Base-by-base conservation (phyloP, 306 rosid species). In the Betula pendula region DNA sequence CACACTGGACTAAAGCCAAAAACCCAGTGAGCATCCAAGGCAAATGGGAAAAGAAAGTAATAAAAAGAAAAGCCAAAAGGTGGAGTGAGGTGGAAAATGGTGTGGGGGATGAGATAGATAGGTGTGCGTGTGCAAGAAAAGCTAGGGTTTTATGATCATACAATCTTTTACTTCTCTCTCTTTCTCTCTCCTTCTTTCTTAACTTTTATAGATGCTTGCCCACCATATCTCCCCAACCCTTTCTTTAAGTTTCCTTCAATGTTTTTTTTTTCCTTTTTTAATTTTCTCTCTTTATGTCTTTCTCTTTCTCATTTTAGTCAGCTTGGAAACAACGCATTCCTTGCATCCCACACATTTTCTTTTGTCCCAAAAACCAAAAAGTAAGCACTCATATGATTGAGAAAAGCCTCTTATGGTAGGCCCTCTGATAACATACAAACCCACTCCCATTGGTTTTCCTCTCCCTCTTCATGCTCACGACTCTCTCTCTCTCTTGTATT, bases 251-350 rank as follows among this genome's bases (percentile, higher is more conserved):
- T 72, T 83, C 81, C 70, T 72, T 73, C 70, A 20, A 56, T 78
- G 45, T 50, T 38, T 60, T 72, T 71, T 49, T 68, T 4, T 25
- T 60, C 43, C 58, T 69, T 50, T 77, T 29, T 51, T 44, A 13
- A 20, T n/a, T 65, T 52, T 52, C 66, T 45, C 55, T 72, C 69
- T 75, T 24, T 35, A 25, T 68, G 9, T n/a, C 63, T 45, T 14
- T 50, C 33, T 38, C 45, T 66, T 45, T 63, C 8, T 29, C 22
- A 31, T 38, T 70, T 3, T 71, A 85, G 90, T 93, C 96, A 84
- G 96, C 97, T 93, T 90, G 80, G 85, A 85, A 87, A 86, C 91
- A 89, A 90, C 96, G 96, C 96, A 42, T 80, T 79, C 78, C 68
- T 83, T 43, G 79, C 84, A 81, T 79, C 85, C 90, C 96, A 81